These are phyloP conservation scores for Juglanconis sp. DNA, from an alignment of 2,329 filamentous ascomycete species.

Conservation along the genomic window DNA sequence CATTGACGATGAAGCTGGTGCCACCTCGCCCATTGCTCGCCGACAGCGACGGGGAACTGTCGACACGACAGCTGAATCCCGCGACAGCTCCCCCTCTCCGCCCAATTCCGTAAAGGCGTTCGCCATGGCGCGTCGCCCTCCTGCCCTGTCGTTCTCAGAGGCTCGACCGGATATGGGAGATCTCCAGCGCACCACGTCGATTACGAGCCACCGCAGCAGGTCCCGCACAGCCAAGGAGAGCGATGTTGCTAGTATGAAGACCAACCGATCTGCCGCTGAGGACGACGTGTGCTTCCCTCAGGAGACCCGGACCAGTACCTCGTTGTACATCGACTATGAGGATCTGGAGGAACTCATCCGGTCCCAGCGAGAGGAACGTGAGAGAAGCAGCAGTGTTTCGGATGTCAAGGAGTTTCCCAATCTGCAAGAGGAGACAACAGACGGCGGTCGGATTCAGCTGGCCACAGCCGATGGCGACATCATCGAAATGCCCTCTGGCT, in stretches of 20 bases:
- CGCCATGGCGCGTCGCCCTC: slow-evolving; percentile 81
- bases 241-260: slow-evolving; percentile 58
- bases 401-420: slow-evolving; percentile 58
- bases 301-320: slow-evolving; percentile 64
- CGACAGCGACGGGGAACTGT: slow-evolving; percentile 55
- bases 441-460: slow-evolving; percentile 31
- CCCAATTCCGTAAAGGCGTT: slow-evolving; percentile 98
- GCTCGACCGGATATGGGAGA: slow-evolving; percentile 40
- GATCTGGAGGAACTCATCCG: slow-evolving; percentile 89
- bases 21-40: slow-evolving; percentile 38
- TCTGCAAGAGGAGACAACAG: slow-evolving; percentile 44
- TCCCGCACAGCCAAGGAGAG: slow-evolving; percentile 55
- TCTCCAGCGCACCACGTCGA: slow-evolving; percentile 69
- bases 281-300: slow-evolving; percentile 80
- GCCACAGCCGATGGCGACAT: slow-evolving; percentile 56
- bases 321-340: slow-evolving; percentile 86
- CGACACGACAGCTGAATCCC: slow-evolving; percentile 52
- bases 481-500: slow-evolving; percentile 48
- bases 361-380: slow-evolving; percentile 31
- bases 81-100: slow-evolving; percentile 74
- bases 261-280: slow-evolving; percentile 72
- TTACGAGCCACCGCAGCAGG: slow-evolving; percentile 56
- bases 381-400: slow-evolving; percentile 44
- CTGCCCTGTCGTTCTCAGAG: slow-evolving; percentile 60
- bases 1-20: slow-evolving; percentile 66